phyloP scores from a whole-genome alignment of 306 rosid genomes.

The Leucaena leucocephala region DNA sequence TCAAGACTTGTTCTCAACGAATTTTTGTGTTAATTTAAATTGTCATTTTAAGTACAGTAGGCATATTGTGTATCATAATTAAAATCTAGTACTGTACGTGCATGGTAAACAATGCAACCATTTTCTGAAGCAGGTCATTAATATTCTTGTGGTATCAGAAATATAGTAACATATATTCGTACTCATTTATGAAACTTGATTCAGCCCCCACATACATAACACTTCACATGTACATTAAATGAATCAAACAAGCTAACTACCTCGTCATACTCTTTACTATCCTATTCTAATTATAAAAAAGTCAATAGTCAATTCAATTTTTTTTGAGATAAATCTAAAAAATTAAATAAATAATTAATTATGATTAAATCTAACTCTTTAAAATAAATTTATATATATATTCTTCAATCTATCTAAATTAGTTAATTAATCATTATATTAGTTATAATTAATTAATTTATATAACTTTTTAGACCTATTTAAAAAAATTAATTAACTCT shows the following conservation, averaged over 20 bases:
- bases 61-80: neutral
- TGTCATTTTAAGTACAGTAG: neutral
- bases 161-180: neutral
- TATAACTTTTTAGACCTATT: too few species aligned
- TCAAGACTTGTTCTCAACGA: neutral
- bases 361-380: too few species aligned
- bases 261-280: too few species aligned
- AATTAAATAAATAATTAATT: too few species aligned
- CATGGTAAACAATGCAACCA: neutral
- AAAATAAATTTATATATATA: too few species aligned
- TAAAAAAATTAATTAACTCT: too few species aligned
- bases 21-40: neutral
- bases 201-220: neutral
- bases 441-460: too few species aligned
- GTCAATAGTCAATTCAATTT: too few species aligned
- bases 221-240: slow-evolving; percentile 12
- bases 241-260: slow-evolving; percentile 26
- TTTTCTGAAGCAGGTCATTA: slow-evolving; percentile 1
- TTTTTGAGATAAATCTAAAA: too few species aligned
- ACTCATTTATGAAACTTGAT: slow-evolving; percentile 7
- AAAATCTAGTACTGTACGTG: neutral
- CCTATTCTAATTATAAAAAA: too few species aligned
- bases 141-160: slow-evolving; percentile 8
- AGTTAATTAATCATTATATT: too few species aligned
- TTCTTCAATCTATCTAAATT: too few species aligned